A percentile compares a stretch with the other conserved stretches of the same genome.
phyloP scores from a whole-genome alignment of 768 basidiomycete species.

The Amanita pallidorosea region DNA sequence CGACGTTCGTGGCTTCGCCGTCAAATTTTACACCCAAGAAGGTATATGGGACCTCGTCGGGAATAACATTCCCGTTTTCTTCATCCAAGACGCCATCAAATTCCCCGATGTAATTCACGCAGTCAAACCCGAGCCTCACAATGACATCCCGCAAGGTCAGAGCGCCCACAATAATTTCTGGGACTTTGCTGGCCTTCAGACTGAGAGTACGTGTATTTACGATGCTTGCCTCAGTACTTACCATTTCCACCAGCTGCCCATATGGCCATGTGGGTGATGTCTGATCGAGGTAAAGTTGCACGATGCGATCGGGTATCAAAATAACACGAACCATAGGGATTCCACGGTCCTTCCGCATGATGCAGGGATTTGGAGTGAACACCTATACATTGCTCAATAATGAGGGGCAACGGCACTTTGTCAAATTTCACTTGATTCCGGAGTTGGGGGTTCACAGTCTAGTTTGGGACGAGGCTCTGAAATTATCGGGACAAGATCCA shows the following conservation, averaged over 20 bases:
- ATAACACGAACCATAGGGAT: conserved; percentile 29
- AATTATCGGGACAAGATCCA: conserved; percentile 76
- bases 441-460: conserved; percentile 77
- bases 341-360: conserved; percentile 79
- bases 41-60: conserved; percentile 85
- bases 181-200: conserved; percentile 69
- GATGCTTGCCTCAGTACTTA: not conserved
- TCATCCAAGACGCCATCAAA: conserved; percentile 74
- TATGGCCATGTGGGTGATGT: conserved; percentile 80
- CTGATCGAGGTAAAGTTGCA: conserved; percentile 43
- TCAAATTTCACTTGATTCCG: conserved; percentile 82
- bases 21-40: conserved; percentile 74
- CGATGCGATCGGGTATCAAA: not conserved
- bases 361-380: conserved; percentile 87
- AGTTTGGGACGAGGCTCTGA: conserved; percentile 86
- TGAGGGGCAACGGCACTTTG: conserved; percentile 60
- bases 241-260: conserved; percentile 32
- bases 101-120: conserved; percentile 84
- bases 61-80: conserved; percentile 78
- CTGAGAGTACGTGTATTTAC: conserved; percentile 24
- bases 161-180: conserved; percentile 78
- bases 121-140: conserved; percentile 77
- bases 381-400: conserved; percentile 69
- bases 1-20: conserved; percentile 82
- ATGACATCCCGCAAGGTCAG: conserved; percentile 65